Base-by-base conservation (phyloP, 768 basidiomycete species). In the Pluteus cervinus region DNA sequence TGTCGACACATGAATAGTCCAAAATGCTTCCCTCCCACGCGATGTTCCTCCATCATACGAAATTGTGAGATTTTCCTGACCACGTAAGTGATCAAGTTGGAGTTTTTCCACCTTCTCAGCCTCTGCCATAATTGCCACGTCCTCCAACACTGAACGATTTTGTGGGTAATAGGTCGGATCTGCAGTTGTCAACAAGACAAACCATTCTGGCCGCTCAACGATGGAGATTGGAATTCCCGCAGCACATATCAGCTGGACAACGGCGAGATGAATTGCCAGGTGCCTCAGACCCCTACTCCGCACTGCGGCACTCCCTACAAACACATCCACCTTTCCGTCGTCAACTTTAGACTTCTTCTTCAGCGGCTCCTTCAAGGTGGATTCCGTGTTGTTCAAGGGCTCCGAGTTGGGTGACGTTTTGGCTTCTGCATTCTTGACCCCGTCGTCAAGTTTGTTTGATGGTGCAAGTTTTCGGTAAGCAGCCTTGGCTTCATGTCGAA, bases 1-100 rank as follows among this genome's bases (percentile, higher is more conserved):
- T 4, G 54, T 57, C n/a, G 56, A 60, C 32, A 61, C 46, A 37
- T 62, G 61, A 17, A 59, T 32, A 5, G 57, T 57, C 42, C 57
- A 60, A 24, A 56, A 52, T 4, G 53, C 46, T 15, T 60, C 49
- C 5, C 37, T 44, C 4, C 45, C 47, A 20, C 40, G 48, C 5
- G 48, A 53, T 15, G 55, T 56, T 7, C 57, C 58, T 20, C 55
- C 55, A 43, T 63, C 58, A 37, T 43, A 33, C 17, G 32, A 33
- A 16, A 33, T 4, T 4, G 32, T 33, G 17, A 33, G n/a, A 21
- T 33, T 21, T 17, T 33, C n/a, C 32, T 14, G 17, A 4, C 17
- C 32, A 7, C 32, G 4, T 21, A 33, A 33, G n/a, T 18, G 17
- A 21, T 33, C 32, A 33, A 33, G 32, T 5, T 7, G 17, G 17